These are phyloP conservation scores for Diatrype stigma DNA, from an alignment of 2,329 filamentous ascomycete species.

Conservation along the genomic window DNA sequence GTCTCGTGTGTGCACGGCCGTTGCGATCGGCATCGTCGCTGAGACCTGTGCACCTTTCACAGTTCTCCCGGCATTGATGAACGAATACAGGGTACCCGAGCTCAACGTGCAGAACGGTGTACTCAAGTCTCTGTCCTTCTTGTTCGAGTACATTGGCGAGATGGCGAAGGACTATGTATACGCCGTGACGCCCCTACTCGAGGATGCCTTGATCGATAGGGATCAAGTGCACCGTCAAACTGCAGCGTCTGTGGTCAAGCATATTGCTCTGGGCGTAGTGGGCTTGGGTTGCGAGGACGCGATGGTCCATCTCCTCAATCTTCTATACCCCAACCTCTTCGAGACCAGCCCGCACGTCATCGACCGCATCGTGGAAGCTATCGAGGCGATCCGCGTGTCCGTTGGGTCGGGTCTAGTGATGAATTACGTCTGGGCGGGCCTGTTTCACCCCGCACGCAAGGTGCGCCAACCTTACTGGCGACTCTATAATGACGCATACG, in stretches of 20 bases:
- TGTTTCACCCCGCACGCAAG: conserved; percentile 96
- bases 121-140: conserved; percentile 91
- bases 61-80: conserved; percentile 97
- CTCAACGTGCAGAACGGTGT: conserved; percentile 99
- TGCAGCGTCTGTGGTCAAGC: conserved; percentile 93
- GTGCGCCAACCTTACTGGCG: conserved; percentile 94
- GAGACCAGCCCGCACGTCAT: conserved; percentile 98
- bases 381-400: conserved; percentile 91
- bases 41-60: conserved; percentile 98
- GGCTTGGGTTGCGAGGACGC: conserved; percentile 96
- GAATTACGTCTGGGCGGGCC: conserved; percentile 96
- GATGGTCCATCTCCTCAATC: conserved; percentile 95
- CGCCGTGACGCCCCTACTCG: conserved; percentile 89
- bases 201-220: conserved; percentile 94
- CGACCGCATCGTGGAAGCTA: conserved; percentile 94
- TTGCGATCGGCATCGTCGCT: conserved; percentile 96
- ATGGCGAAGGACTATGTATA: conserved; percentile 99
- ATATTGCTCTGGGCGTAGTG: conserved; percentile 95
- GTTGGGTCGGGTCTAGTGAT: conserved; percentile 88
- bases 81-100: conserved; percentile 97
- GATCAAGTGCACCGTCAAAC: conserved; percentile 98
- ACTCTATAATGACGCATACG: conserved; percentile 95
- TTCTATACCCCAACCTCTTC: conserved; percentile 94
- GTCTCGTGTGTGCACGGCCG: conserved; percentile 95
- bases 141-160: conserved; percentile 99